phyloP scores from a whole-genome alignment of 2,329 filamentous ascomycete species.

The Pseudodiploospora longispora region DNA sequence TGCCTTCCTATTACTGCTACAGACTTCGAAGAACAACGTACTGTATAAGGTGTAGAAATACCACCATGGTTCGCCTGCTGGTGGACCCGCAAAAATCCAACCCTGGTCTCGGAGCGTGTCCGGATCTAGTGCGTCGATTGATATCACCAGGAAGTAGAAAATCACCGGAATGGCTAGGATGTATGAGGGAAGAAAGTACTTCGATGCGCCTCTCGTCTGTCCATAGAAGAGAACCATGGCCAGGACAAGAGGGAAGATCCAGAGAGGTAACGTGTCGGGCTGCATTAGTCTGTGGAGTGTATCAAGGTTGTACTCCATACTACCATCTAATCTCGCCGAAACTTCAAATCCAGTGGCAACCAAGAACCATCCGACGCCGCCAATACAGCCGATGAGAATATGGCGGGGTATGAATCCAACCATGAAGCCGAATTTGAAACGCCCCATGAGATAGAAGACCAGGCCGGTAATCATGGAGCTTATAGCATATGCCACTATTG shows the following conservation, averaged over 20 bases:
- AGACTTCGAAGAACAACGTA: conserved; percentile 36
- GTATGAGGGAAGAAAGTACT: conserved; percentile 78
- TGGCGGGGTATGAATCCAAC: conserved; percentile 96
- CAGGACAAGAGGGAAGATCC: conserved; percentile 71
- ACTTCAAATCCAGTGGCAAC: conserved; percentile 89
- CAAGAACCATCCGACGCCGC: conserved; percentile 92
- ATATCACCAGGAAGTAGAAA: conserved; percentile 71
- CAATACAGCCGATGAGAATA: conserved; percentile 94
- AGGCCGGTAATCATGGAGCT: conserved; percentile 86
- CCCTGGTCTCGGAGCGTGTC: conserved; percentile 61
- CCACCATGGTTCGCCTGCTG: conserved; percentile 85
- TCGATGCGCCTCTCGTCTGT: conserved; percentile 69
- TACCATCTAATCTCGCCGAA: conserved; percentile 79
- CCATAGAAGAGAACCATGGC: conserved; percentile 69
- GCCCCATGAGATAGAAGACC: conserved; percentile 87
- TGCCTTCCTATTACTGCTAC: background rate
- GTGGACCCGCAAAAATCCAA: conserved; percentile 88
- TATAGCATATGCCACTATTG: conserved; percentile 81
- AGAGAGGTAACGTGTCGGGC: conserved; percentile 68
- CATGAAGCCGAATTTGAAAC: conserved; percentile 79
- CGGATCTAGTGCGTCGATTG: conserved; percentile 59
- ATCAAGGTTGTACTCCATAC: conserved; percentile 69
- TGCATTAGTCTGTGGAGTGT: conserved; percentile 70
- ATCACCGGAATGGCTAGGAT: conserved; percentile 70
- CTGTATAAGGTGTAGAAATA: conserved; percentile 95